A percentile compares a stretch with the other conserved stretches of the same genome.
phyloP scores from a whole-genome alignment of 2,329 filamentous ascomycete genomes.

The Albifimbria verrucaria region DNA sequence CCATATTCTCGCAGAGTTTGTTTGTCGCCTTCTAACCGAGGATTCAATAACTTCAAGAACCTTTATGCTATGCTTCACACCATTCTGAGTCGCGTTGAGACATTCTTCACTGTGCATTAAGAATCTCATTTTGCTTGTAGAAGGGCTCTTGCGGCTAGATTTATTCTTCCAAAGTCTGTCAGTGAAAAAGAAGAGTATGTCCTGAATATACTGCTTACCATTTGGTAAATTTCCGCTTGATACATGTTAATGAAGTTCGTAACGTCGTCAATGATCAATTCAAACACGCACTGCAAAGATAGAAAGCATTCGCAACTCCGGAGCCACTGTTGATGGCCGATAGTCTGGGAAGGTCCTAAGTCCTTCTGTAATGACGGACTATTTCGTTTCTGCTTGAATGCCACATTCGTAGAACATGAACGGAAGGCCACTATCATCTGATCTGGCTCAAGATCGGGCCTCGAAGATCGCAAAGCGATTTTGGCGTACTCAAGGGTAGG shows the following conservation, averaged over 20 bases:
- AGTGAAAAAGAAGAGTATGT: not conserved
- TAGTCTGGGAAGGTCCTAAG: not conserved
- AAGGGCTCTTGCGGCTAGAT: not conserved
- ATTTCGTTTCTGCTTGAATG: not conserved
- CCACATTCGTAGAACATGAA: not conserved
- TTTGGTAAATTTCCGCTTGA: not conserved
- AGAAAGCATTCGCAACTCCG: not conserved
- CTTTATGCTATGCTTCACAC: not conserved
- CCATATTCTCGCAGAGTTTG: not conserved
- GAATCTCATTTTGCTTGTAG: not conserved
- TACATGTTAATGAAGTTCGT: not conserved
- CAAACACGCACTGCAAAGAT: not conserved
- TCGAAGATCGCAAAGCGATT: not conserved
- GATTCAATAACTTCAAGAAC: not conserved
- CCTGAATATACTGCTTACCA: not conserved
- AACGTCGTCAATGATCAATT: not conserved
- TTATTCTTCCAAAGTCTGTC: not conserved
- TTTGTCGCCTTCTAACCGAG: not conserved
- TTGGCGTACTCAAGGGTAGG: not conserved
- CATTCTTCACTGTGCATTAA: not conserved
- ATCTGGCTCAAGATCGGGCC: not conserved
- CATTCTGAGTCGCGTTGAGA: not conserved
- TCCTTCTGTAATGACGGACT: not conserved
- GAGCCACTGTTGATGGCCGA: not conserved
- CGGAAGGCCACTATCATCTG: not conserved